These are phyloP conservation scores for Metschnikowia noctiluminum DNA, from an alignment of 805 yeast species.

Conservation along the genomic window DNA sequence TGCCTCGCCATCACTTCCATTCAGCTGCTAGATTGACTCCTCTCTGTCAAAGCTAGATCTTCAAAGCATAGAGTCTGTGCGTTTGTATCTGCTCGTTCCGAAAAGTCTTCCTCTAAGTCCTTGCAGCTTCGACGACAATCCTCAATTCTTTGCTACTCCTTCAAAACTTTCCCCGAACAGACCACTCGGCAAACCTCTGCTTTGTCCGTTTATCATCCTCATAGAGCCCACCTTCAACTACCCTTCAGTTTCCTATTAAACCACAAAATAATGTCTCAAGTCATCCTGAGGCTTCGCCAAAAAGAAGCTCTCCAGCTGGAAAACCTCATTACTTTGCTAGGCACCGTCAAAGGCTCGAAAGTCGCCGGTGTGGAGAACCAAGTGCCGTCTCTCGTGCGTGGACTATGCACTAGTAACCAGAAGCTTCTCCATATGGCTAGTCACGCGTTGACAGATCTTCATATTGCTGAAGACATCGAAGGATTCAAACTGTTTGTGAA, in stretches of 20 bases:
- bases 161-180: too few species aligned
- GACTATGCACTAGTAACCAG: constrained; percentile 38
- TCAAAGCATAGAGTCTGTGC: too few species aligned
- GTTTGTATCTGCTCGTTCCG: too few species aligned
- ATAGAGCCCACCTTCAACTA: background rate
- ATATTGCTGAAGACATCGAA: constrained; percentile 16
- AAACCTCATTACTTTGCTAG: constrained; percentile 34
- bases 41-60: too few species aligned
- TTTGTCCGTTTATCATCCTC: too few species aligned
- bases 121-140: too few species aligned
- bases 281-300: constrained; percentile 15
- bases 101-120: too few species aligned
- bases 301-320: constrained; percentile 32
- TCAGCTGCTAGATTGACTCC: too few species aligned
- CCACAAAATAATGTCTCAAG: background rate
- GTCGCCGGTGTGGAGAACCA: constrained; percentile 19
- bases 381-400: constrained; percentile 34
- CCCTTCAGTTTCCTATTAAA: background rate
- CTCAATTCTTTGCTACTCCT: too few species aligned
- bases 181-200: too few species aligned
- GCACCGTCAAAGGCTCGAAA: constrained; percentile 30
- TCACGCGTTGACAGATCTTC: constrained; percentile 14
- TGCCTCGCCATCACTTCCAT: too few species aligned
- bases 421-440: constrained; percentile 24
- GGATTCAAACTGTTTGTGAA: constrained; percentile 35